A percentile compares a stretch with the other conserved stretches of the same genome.
Evolutionary conservation across 352 stramenopile genomes (phyloP).

Genomic region (Pseudoperonospora humuli): DNA sequence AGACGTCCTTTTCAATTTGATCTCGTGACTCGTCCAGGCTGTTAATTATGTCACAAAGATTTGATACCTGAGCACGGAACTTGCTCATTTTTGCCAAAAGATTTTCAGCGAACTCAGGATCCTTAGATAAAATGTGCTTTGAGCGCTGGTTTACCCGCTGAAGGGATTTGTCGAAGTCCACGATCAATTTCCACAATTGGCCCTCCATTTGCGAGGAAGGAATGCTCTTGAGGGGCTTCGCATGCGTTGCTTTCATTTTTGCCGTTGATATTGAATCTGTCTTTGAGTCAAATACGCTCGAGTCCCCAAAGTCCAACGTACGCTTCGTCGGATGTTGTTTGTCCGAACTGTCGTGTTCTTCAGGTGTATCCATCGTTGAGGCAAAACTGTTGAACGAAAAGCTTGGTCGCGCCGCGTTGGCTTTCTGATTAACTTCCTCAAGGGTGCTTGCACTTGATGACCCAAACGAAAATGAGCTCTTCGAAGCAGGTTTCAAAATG

Average conservation of each 20-base stretch:
- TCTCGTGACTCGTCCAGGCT: slow-evolving; percentile 46
- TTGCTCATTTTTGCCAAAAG: slow-evolving; percentile 25
- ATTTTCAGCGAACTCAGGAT: slow-evolving; percentile 25
- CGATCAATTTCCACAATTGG: slow-evolving; percentile 63
- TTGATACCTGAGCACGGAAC: slow-evolving; percentile 30
- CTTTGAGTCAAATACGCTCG: slow-evolving; percentile 7
- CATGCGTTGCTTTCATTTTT: slow-evolving; percentile 5
- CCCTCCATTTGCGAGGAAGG: slow-evolving; percentile 45
- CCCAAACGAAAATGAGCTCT: slow-evolving; percentile 20
- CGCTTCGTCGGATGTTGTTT: slow-evolving; percentile 19
- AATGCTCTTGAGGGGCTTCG: slow-evolving; percentile 7
- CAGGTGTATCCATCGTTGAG: slow-evolving; percentile 3
- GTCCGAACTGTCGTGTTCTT: slow-evolving; percentile 3
- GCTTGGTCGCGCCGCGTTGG: slow-evolving; percentile 8
- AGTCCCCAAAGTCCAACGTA: slow-evolving; percentile 27
- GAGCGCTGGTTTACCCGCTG: slow-evolving; percentile 37
- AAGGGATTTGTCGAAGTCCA: slow-evolving; percentile 59
- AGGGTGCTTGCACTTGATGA: slow-evolving; percentile 4
- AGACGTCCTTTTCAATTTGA: slow-evolving; percentile 57
- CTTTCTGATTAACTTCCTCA: slow-evolving; percentile 7
- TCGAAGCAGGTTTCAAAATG: slow-evolving; percentile 14
- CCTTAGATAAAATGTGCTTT: slow-evolving; percentile 30
- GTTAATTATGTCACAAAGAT: slow-evolving; percentile 45
- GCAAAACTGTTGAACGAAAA: slow-evolving; percentile 28
- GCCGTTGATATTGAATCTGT: slow-evolving; percentile 3